These are phyloP conservation scores for Drechslera avenae DNA, from an alignment of 2,329 filamentous ascomycete species.

Conservation along the genomic window DNA sequence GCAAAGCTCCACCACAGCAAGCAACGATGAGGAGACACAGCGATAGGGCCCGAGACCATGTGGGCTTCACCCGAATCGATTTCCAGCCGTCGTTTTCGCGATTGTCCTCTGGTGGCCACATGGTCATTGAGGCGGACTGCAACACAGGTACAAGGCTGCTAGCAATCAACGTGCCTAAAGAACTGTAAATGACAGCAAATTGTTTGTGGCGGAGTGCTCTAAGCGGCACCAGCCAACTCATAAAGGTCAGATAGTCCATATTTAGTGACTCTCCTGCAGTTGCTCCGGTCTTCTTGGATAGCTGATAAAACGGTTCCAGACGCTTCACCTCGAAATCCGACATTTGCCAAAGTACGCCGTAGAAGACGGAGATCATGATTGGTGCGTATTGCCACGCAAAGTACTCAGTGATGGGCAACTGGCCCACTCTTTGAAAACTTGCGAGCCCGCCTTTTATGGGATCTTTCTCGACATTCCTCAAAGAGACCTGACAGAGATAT, in stretches of 20 bases:
- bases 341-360: constrained; percentile 57
- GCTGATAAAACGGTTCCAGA: constrained; percentile 57
- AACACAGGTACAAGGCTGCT: constrained; percentile 72
- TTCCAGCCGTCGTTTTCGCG: constrained; percentile 58
- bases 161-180: constrained; percentile 67
- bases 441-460: constrained; percentile 32
- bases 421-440: constrained; percentile 36
- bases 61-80: constrained; percentile 59
- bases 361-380: constrained; percentile 55
- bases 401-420: constrained; percentile 36
- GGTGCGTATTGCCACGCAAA: constrained; percentile 50
- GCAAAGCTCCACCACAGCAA: constrained; percentile 61
- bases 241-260: constrained; percentile 73
- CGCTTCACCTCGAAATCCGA: constrained; percentile 58
- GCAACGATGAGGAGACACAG: constrained; percentile 63
- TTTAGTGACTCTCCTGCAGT: constrained; percentile 64
- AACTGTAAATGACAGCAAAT: constrained; percentile 71
- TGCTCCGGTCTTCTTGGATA: constrained; percentile 44
- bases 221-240: constrained; percentile 69
- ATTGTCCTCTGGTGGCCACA: constrained; percentile 58
- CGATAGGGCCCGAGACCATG: constrained; percentile 68
- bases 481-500: constrained; percentile 44
- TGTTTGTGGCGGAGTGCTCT: constrained; percentile 66
- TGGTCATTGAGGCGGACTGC: constrained; percentile 65
- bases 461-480: constrained; percentile 25